phyloP scores from a whole-genome alignment of 768 basidiomycete species.

The Tricholoma flavovirens region DNA sequence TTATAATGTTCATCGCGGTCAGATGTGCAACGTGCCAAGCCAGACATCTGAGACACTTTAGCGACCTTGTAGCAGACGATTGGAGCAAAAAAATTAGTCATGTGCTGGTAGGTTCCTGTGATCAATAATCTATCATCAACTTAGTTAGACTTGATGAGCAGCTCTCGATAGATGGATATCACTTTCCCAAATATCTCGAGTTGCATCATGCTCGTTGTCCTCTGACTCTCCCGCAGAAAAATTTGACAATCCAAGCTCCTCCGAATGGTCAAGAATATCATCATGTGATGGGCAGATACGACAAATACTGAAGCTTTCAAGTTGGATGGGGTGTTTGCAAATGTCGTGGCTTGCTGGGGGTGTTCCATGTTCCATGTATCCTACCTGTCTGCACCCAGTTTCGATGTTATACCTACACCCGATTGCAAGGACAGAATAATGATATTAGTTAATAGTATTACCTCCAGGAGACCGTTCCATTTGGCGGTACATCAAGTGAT shows the following conservation, averaged over 20 bases:
- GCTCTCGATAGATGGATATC: slow-evolving; percentile 4
- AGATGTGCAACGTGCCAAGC: too few species aligned
- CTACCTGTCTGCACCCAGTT: too few species aligned
- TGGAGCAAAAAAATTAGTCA: neutral
- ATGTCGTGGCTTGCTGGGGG: neutral
- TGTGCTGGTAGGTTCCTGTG: too few species aligned
- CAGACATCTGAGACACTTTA: too few species aligned
- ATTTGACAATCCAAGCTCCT: too few species aligned
- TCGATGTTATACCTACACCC: too few species aligned
- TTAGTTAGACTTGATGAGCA: slow-evolving; percentile 5
- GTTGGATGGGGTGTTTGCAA: neutral
- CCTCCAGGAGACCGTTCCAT: too few species aligned
- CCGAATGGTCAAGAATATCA: slow-evolving; percentile 5
- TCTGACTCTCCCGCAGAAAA: neutral
- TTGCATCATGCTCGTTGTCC: neutral
- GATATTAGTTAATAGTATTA: too few species aligned
- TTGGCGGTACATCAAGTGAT: slow-evolving; percentile 8
- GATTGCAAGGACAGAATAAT: too few species aligned
- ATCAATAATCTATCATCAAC: slow-evolving; percentile 4
- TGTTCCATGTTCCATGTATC: slow-evolving; percentile 4
- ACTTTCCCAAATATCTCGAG: slow-evolving; percentile 2
- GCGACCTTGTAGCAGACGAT: too few species aligned
- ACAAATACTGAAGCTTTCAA: slow-evolving; percentile 5
- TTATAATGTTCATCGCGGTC: too few species aligned
- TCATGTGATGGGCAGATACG: slow-evolving; percentile 1